Percentiles rank a stretch among this genome's conserved stretches.
Conservation (phyloP, 106 monocot genomes). For the Acorus gramineus region DNA sequence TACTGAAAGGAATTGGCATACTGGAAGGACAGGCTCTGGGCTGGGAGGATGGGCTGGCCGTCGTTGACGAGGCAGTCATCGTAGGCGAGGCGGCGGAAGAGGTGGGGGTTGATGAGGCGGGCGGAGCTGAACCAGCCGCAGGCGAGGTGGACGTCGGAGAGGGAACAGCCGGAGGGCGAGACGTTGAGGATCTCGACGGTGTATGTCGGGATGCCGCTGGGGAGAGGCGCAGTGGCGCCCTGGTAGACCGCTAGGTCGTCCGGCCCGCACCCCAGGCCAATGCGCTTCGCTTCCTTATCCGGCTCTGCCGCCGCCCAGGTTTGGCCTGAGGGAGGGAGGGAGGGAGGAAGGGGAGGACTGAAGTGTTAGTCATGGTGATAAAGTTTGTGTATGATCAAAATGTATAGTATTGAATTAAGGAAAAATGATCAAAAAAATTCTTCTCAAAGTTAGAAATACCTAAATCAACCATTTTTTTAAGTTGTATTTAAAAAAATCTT, state of each 20-base stretch:
- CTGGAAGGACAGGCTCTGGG: constrained; percentile 29
- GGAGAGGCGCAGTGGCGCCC: constrained; percentile 14
- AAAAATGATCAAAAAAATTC: no score
- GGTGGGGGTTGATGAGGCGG: constrained; percentile 31
- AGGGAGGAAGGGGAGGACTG: background rate
- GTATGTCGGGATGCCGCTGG: constrained; percentile 37
- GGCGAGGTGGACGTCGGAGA: constrained; percentile 24
- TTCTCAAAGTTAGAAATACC: no score
- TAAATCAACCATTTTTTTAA: no score
- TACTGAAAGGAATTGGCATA: constrained; percentile 49
- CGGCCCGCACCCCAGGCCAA: constrained; percentile 11
- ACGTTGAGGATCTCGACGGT: constrained; percentile 31
- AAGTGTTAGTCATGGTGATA: background rate
- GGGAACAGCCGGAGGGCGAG: constrained; percentile 13
- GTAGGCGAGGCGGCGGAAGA: constrained; percentile 36
- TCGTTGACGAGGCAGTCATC: constrained; percentile 53
- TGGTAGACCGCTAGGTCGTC: constrained; percentile 25
- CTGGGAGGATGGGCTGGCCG: constrained; percentile 24
- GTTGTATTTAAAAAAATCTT: no score
- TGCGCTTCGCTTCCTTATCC: background rate
- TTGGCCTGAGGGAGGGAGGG: background rate
- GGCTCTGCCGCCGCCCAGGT: background rate
- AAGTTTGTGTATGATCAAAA: no score
- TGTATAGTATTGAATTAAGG: no score
- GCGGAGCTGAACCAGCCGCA: constrained; percentile 52